Evolutionary conservation across 192 early-diverging fungal species (phyloP), one percentile per base, ranked within the genome.

Genomic region (Coemansia sp.): DNA sequence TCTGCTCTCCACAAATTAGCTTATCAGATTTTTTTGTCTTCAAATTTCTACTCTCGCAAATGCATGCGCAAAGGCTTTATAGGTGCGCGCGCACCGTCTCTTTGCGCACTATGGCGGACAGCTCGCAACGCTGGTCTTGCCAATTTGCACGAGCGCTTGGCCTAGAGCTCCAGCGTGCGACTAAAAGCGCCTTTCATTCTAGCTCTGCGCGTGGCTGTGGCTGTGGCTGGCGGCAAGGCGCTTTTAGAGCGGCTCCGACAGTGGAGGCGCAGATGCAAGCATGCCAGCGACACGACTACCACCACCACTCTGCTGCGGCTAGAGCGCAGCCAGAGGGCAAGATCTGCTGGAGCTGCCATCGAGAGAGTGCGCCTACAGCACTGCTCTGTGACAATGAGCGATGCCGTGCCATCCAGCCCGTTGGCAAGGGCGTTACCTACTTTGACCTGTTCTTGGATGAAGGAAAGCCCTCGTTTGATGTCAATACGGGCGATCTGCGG

Each of bases 341-440:
- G 43, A 68, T 60, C 20, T 92, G 91, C 73, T 92, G 91, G 91
- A 74, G 81, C 36, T 92, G 91, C 67, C 65, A 83, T 14, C 61
- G 64, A 14, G 58, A 68, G 35, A 73, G 85, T 0, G 71, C 77
- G 35, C 66, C 66, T 34, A 24, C 76, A 11, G 65, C 79, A 9
- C 45, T 90, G n/a, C 71, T 86, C 39, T 92, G 89, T 72, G 79
- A 83, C 2, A 83, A 85, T 38, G 58, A 73, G 10, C 79, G 83
- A 24, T 90, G 88, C 71, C 75, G 73, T 8, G 79, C 72, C 18
- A 85, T 92, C 66, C 90, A 90, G 67, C 74, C 82, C 3, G 71
- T 83, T 18, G 71, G 72, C 16, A 18, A 62, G 4, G 83, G 79
- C 10, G 36, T 82, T 20, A 89, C 77, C 50, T 92, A 86, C 75